phyloP scores from a whole-genome alignment of 1,139 yeast species.

The Zygoascus hellenicus region DNA sequence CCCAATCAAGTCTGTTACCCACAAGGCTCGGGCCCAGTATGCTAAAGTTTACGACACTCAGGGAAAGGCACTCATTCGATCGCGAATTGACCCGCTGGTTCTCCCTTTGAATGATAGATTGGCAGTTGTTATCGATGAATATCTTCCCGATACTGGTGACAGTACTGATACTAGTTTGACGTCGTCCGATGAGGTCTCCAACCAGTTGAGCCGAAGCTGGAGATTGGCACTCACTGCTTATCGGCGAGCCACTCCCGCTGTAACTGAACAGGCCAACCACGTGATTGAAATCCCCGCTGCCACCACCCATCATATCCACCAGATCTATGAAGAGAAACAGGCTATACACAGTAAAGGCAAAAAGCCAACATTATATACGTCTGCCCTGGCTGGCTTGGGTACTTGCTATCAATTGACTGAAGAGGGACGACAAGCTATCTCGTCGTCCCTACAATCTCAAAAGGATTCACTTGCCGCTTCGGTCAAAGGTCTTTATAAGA shows the following conservation, averaged over 20 bases:
- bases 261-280: slow-evolving; percentile 25
- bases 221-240: slow-evolving; percentile 30
- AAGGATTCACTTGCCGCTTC: slow-evolving; percentile 8
- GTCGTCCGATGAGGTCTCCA: slow-evolving; percentile 29
- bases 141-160: slow-evolving; percentile 40
- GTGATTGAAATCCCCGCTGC: slow-evolving; percentile 23
- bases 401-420: slow-evolving; percentile 22
- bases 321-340: slow-evolving; percentile 23
- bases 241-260: slow-evolving; percentile 32
- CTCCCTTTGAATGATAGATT: slow-evolving; percentile 54
- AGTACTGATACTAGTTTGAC: slow-evolving; percentile 38
- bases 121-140: slow-evolving; percentile 41
- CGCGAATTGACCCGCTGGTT: slow-evolving; percentile 57
- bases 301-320: slow-evolving; percentile 25
- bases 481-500: slow-evolving; percentile 5
- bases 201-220: slow-evolving; percentile 32
- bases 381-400: slow-evolving; percentile 20
- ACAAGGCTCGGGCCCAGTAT: slow-evolving; percentile 31
- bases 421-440: slow-evolving; percentile 16
- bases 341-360: slow-evolving; percentile 20
- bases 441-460: slow-evolving; percentile 7
- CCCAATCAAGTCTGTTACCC: slow-evolving; percentile 32
- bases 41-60: slow-evolving; percentile 44
- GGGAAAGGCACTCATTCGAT: slow-evolving; percentile 56
- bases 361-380: slow-evolving; percentile 5